Evolutionary conservation across 139 green algal genomes (phyloP).

Genomic region (Chlamydomonas sp.): DNA sequence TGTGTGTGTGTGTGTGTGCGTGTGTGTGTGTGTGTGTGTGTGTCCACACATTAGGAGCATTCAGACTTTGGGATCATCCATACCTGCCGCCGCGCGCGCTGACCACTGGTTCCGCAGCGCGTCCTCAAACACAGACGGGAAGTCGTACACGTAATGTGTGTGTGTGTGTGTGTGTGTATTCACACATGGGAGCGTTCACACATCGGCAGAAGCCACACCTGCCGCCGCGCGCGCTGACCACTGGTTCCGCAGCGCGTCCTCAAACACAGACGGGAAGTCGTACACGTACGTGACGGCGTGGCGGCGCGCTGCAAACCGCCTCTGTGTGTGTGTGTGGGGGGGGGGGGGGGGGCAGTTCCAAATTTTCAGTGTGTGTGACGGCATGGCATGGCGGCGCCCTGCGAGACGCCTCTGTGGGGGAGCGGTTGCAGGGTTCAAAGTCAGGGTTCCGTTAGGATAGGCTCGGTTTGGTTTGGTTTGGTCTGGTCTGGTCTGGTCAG

Average conservation of each 20-base stretch:
- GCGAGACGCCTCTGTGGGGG: no score
- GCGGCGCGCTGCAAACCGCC: constrained; percentile 60
- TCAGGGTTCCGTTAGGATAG: no score
- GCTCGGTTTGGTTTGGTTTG: no score
- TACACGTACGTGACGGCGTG: constrained; percentile 90
- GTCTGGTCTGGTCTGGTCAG: no score
- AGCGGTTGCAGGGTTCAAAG: no score
- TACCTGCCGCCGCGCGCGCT: no score
- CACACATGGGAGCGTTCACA: not conserved
- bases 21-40: not conserved
- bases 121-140: constrained; percentile 82
- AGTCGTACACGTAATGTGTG: constrained; percentile 90
- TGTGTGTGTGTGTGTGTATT: not conserved
- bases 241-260: constrained; percentile 68
- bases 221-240: constrained; percentile 58
- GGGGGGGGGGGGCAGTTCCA: no score
- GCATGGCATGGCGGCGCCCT: no score
- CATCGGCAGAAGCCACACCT: constrained; percentile 17
- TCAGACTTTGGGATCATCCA: not conserved
- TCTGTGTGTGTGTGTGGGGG: no score
- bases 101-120: constrained; percentile 78
- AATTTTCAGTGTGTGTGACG: no score
- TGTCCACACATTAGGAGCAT: not conserved
- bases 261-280: constrained; percentile 91
- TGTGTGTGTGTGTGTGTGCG: no score